Percentiles rank a stretch among this genome's conserved stretches.
Evolutionary conservation across 768 basidiomycete species (phyloP).

Genomic region (Pulveroboletus sp.): DNA sequence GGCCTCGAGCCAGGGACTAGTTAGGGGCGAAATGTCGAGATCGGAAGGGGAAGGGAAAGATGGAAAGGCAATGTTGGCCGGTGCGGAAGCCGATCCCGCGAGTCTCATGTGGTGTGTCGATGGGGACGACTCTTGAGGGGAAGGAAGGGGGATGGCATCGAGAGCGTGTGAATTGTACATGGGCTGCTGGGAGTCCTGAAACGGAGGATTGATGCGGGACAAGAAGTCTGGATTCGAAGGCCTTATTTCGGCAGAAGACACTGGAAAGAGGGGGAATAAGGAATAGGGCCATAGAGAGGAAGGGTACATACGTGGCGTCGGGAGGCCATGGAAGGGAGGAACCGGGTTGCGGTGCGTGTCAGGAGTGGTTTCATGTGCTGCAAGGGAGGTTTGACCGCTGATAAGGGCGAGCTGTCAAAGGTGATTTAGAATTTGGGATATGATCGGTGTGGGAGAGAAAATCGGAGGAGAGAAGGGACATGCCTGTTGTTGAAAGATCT

Average conservation of each 20-base stretch:
- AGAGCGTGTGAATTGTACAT: conserved; percentile 24
- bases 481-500: conserved; percentile 90
- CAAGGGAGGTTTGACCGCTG: conserved; percentile 39
- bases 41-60: conserved; percentile 47
- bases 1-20: conserved; percentile 77
- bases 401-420: conserved; percentile 61
- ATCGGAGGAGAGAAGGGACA: conserved; percentile 19
- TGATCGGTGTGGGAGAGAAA: conserved; percentile 2
- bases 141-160: conserved; percentile 26
- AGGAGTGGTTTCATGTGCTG: conserved; percentile 35
- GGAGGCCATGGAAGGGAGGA: conserved; percentile 48
- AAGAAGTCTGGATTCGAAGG: conserved; percentile 56
- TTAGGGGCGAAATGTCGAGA: conserved; percentile 73
- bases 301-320: conserved; percentile 58
- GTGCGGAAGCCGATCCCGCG: conserved; percentile 56
- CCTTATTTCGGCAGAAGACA: conserved; percentile 62
- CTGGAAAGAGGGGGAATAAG: conserved; percentile 33
- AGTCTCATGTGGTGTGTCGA: conserved; percentile 30
- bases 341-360: conserved; percentile 34
- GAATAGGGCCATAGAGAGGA: conserved; percentile 2
- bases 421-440: conserved; percentile 9
- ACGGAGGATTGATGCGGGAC: conserved; percentile 57
- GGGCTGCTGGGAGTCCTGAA: conserved; percentile 28
- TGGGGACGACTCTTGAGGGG: conserved; percentile 29
- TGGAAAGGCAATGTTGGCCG: conserved; percentile 70